These are phyloP conservation scores for Sporisorium graminicola DNA, from an alignment of 1,284 basidiomycete genomes.

Conservation along the genomic window DNA sequence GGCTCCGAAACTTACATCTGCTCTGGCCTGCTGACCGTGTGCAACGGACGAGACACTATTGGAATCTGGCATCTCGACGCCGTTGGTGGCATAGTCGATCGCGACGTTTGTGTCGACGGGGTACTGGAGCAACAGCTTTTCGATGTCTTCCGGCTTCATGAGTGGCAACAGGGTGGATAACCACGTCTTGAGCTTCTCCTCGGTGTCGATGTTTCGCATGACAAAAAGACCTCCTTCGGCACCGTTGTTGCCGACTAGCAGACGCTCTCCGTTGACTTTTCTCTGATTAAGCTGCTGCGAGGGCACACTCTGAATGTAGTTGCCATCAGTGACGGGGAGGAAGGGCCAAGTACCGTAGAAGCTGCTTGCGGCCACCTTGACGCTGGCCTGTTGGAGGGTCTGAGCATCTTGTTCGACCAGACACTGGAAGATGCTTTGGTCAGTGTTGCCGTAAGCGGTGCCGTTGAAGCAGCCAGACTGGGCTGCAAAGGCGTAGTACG, in stretches of 20 bases:
- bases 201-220: constrained; percentile 18
- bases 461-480: constrained; percentile 32
- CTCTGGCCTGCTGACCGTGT: constrained; percentile 30
- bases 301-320: constrained; percentile 18
- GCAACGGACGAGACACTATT: constrained; percentile 28
- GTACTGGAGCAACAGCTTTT: constrained; percentile 23
- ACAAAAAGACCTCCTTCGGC: constrained; percentile 32
- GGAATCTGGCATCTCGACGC: constrained; percentile 22
- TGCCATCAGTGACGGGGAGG: constrained; percentile 39
- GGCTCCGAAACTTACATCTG: constrained; percentile 20
- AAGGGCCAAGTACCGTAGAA: constrained; percentile 33
- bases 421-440: constrained; percentile 28
- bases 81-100: constrained; percentile 28
- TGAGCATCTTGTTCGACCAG: constrained; percentile 19
- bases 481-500: constrained; percentile 34
- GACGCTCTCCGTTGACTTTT: constrained; percentile 26
- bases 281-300: constrained; percentile 15
- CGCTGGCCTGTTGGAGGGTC: constrained; percentile 27
- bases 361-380: constrained; percentile 24
- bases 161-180: constrained; percentile 24
- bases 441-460: constrained; percentile 22
- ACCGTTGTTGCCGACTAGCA: constrained; percentile 40
- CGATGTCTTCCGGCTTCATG: constrained; percentile 19
- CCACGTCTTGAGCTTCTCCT: constrained; percentile 20
- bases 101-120: constrained; percentile 24